Base-by-base conservation (phyloP, 2,329 filamentous ascomycete genomes). In the Aureobasidium sp. region DNA sequence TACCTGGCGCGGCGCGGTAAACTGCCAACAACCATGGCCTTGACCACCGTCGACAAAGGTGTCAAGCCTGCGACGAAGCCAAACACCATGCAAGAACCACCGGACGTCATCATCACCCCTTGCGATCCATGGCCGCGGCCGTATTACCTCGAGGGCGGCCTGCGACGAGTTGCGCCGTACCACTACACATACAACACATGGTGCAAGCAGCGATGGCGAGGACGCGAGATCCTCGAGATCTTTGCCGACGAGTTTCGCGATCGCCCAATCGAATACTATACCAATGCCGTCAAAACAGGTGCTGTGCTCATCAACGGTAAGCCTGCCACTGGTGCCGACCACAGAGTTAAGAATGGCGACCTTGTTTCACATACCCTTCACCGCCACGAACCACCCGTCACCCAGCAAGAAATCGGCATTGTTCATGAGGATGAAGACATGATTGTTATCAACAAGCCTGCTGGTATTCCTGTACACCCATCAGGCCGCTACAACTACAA, bases 401-500 rank as follows among this genome's bases (percentile, higher is more conserved):
- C 90, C 2, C 86, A 86, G 16, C 84, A 89, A 45, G 84, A 89
- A 0, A 87, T 99, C 54, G 84, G 83, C 16, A 83, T 97, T 49
- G 86, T 99, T 42, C 89, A 96, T 74, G 94, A 99, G 74, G 91
- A 96, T 68, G 85, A 95, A 49, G 88, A 92, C 67, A 87, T 99
- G 79, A 88, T 99, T 63, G 92, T 97, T 64, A 96, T 99, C 73
- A 91, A 97, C 77, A 99, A 99, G 75, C 94, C 94, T 0, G 88
- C 93, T 0, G 94, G 94, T 7, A 87, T 99, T 44, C 94, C 94
- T 0, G 94, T 99, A 0, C 94, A 99, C 73, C 90, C 94, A 6
- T 93, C 94, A 0, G 94, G 94, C 6, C 86, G 94, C 53, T 99
- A 99, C 79, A 91, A 93, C 73, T 96, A 89, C 80, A 99, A 99